Evolutionary conservation across 2,329 filamentous ascomycete genomes (phyloP).

Genomic region (Pseudogymnoascus sp.): DNA sequence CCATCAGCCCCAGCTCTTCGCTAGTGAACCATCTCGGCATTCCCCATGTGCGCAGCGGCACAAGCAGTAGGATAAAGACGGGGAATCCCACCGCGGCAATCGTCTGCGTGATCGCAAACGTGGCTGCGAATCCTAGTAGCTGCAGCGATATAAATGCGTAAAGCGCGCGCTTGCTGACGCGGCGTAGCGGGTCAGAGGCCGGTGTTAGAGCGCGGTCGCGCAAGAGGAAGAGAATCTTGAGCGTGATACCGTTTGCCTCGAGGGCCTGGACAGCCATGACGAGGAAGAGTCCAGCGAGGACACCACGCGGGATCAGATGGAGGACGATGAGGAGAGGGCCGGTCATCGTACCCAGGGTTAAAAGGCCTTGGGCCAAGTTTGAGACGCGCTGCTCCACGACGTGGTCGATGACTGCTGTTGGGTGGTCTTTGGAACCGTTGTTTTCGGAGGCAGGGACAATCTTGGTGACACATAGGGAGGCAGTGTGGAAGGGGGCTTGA

Average conservation of each 20-base stretch:
- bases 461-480: slow-evolving; percentile 64
- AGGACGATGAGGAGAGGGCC: slow-evolving; percentile 65
- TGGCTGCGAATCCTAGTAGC: slow-evolving; percentile 63
- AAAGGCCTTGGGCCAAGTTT: slow-evolving; percentile 67
- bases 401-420: slow-evolving; percentile 43
- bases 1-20: slow-evolving; percentile 54
- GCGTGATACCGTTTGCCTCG: slow-evolving; percentile 66
- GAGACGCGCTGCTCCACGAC: slow-evolving; percentile 73
- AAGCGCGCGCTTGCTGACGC: slow-evolving; percentile 57
- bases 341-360: slow-evolving; percentile 72
- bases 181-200: slow-evolving; percentile 47
- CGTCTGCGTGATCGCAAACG: slow-evolving; percentile 76
- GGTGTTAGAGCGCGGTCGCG: slow-evolving; percentile 57
- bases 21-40: slow-evolving; percentile 52
- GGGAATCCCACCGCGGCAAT: slow-evolving; percentile 77
- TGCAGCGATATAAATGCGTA: slow-evolving; percentile 65
- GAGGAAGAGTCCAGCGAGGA: slow-evolving; percentile 75
- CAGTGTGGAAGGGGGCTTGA: slow-evolving; percentile 75
- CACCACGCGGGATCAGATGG: slow-evolving; percentile 69
- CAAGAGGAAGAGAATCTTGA: slow-evolving; percentile 61
- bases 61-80: slow-evolving; percentile 60
- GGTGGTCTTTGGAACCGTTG: slow-evolving; percentile 48
- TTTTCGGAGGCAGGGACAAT: slow-evolving; percentile 41
- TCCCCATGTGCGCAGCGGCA: slow-evolving; percentile 56
- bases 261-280: slow-evolving; percentile 77